These are phyloP conservation scores for Quercus tomentella DNA, from an alignment of 331 rosid genomes.

Conservation along the genomic window DNA sequence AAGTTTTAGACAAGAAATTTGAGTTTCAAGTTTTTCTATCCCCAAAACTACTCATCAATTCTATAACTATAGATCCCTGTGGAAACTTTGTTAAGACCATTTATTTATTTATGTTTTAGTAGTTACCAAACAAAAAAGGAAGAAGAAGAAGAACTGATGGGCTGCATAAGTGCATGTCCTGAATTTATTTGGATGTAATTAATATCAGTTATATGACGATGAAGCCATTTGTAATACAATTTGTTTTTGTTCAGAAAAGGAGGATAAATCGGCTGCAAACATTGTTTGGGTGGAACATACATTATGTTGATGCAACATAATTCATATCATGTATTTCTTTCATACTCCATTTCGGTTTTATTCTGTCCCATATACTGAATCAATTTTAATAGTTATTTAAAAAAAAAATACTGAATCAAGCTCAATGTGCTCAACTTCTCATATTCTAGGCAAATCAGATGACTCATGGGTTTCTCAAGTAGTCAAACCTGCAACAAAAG, in stretches of 20 bases:
- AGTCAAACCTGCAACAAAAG: constrained; percentile 52
- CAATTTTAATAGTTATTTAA: too few relatives aligned
- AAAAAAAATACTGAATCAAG: neutral
- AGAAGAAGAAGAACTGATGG: neutral
- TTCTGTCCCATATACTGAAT: neutral
- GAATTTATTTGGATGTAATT: constrained; percentile 1
- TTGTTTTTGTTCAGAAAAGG: constrained; percentile 55
- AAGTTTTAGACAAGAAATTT: neutral
- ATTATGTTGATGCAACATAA: constrained; percentile 67
- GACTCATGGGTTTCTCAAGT: constrained; percentile 60
- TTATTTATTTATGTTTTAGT: too few relatives aligned
- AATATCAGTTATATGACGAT: neutral
- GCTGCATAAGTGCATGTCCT: neutral
- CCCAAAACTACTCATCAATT: neutral
- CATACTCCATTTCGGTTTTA: neutral
- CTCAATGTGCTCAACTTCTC: constrained; percentile 1
- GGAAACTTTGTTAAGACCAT: neutral
- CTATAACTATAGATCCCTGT: neutral
- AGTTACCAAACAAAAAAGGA: too few relatives aligned
- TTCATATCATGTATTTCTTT: constrained; percentile 50
- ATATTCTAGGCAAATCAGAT: constrained; percentile 54
- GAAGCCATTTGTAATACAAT: neutral
- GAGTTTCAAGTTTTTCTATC: neutral
- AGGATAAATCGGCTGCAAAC: constrained; percentile 63
- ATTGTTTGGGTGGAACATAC: constrained; percentile 72